Base-by-base conservation (phyloP, 164 flowering plant genomes). In the Berberis thunbergii region DNA sequence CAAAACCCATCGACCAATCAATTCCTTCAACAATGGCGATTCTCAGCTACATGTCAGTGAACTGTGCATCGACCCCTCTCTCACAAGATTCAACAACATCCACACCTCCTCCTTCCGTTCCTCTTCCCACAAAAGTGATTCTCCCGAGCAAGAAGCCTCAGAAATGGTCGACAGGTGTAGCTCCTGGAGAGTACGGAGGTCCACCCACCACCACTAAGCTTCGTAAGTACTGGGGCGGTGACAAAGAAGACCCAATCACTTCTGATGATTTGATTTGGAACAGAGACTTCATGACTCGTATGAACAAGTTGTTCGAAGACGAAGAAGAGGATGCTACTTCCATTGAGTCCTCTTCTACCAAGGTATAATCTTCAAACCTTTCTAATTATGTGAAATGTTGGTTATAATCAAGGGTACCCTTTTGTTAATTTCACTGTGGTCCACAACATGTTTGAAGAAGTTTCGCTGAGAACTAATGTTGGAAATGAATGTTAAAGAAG, bases 131-230 rank as follows among this genome's bases (percentile, higher is more conserved):
- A 57, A 62, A 85, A 93, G 62, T 84, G 85, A 26, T 65, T 91
- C 81, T 94, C 6, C 96, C 97, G 13, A 86, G 79, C 57, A 86
- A 86, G 66, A 90, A 90, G 81, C 89, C 97, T 4, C 41, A 46
- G 71, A 94, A 91, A 73, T 87, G 93, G 95, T 83, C 96, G 62
- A 86, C 95, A 0, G 97, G 96, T 7, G 80, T 83, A 8, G 86
- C 89, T 41, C 93, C 99, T 0, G 99, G 99, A 0, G 99, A 94
- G 2, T 89, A 86, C 70, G 98, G 96, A 2, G 99, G 95, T 49
- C 95, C 97, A 3, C 96, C 97, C 1, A 73, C 86, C 39, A 78
- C 90, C 8, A 72, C 87, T 45, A 87, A 87, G 93, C 89, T 85
- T 59, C 78, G 95, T 4, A 84, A 84, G 79, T 90, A 84, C 69